Evolutionary conservation across 768 basidiomycete species (phyloP).

Genomic region (Gymnopilus dilepis): DNA sequence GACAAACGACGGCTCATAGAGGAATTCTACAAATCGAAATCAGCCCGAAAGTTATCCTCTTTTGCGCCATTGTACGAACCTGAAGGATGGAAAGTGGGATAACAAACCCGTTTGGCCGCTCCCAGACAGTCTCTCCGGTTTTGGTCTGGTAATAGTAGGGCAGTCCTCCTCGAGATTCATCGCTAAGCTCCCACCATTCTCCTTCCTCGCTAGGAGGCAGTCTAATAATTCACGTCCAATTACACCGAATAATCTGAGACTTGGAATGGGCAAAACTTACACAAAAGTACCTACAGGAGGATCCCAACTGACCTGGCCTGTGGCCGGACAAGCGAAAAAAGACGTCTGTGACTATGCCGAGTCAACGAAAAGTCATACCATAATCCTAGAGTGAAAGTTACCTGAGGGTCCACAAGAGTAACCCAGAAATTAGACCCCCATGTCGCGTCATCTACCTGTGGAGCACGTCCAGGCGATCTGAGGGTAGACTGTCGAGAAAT

Average conservation of each 20-base stretch:
- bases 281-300: conserved; percentile 89
- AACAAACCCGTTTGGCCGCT: conserved; percentile 86
- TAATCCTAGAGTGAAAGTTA: conserved; percentile 39
- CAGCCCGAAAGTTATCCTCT: conserved; percentile 8
- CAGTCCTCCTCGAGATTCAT: conserved; percentile 81
- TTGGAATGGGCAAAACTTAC: conserved; percentile 51
- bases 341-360: conserved; percentile 57
- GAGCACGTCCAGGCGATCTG: conserved; percentile 30
- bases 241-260: conserved; percentile 20
- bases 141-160: conserved; percentile 96
- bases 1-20: conserved; percentile 75
- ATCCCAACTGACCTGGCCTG: conserved; percentile 93
- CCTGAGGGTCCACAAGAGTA: conserved; percentile 90
- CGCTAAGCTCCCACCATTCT: conserved; percentile 95
- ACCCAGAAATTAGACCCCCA: conserved; percentile 97
- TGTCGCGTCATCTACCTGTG: conserved; percentile 52
- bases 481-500: conserved; percentile 32
- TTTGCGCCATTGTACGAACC: conserved; percentile 42
- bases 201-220: conserved; percentile 84
- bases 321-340: conserved; percentile 93
- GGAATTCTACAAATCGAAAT: conserved; percentile 57
- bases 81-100: conserved; percentile 91
- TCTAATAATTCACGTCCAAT: conserved; percentile 40
- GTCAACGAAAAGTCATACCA: neutral
- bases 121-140: conserved; percentile 91